A percentile compares a stretch with the other conserved stretches of the same genome.
Evolutionary conservation across 2,329 filamentous ascomycete species (phyloP).

Genomic region (Dactylonectria macrodidyma): DNA sequence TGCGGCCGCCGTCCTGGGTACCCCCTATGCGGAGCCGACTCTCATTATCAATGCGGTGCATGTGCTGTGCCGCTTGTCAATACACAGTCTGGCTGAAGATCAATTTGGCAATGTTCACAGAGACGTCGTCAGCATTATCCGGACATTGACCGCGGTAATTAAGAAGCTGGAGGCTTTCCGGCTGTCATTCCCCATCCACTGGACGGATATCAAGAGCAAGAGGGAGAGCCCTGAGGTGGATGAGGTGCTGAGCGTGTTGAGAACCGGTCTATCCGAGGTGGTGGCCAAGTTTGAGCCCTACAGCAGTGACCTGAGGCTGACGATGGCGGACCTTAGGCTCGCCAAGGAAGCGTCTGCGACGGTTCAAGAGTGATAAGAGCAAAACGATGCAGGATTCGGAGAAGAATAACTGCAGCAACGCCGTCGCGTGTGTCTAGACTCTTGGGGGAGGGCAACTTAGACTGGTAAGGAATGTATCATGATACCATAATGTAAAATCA

Average conservation of each 20-base stretch:
- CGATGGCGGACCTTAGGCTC: constrained; percentile 77
- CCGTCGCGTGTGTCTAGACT: constrained; percentile 3
- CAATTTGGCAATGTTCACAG: constrained; percentile 88
- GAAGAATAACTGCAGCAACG: constrained; percentile 42
- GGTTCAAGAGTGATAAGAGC: constrained; percentile 47
- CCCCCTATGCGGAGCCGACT: constrained; percentile 78
- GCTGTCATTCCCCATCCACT: constrained; percentile 73
- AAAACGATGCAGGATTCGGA: constrained; percentile 44
- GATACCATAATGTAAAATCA: constrained; percentile 45
- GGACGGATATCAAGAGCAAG: constrained; percentile 80
- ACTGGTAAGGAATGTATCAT: constrained; percentile 46
- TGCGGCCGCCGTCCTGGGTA: constrained; percentile 78
- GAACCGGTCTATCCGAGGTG: constrained; percentile 75
- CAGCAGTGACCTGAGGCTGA: constrained; percentile 78
- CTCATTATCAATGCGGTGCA: constrained; percentile 81
- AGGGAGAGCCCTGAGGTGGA: constrained; percentile 78
- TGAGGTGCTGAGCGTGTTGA: constrained; percentile 75
- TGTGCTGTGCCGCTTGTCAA: constrained; percentile 77
- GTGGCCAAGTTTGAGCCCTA: constrained; percentile 83
- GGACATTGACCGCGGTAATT: constrained; percentile 79
- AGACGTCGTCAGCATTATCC: constrained; percentile 82
- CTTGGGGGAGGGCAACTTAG: constrained; percentile 23
- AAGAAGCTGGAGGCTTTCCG: constrained; percentile 79
- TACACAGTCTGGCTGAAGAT: constrained; percentile 85
- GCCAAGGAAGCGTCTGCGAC: constrained; percentile 76